Percentiles rank a stretch among this genome's conserved stretches.
Evolutionary conservation across 202 grass and related monocot genomes (phyloP).

Genomic region (Hordeum pubiflorum): DNA sequence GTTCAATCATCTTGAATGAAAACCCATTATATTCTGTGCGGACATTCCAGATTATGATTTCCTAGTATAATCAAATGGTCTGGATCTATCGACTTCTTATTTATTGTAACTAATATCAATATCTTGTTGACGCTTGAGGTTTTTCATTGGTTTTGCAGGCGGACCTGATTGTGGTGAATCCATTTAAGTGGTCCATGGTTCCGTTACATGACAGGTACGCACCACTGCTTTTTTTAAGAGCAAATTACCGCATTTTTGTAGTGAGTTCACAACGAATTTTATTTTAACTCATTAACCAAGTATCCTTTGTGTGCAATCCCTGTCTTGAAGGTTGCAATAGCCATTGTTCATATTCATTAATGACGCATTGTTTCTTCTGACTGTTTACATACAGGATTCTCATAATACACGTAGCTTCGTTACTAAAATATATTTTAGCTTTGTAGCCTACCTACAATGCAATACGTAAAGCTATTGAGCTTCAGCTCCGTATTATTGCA

Average conservation of each 20-base stretch:
- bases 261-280: neutral
- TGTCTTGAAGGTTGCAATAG: neutral
- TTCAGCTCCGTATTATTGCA: neutral
- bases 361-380: neutral
- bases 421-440: neutral
- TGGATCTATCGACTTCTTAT: neutral
- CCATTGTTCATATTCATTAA: neutral
- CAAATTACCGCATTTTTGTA: neutral
- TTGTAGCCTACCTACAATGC: neutral
- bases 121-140: neutral
- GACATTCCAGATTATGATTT: neutral
- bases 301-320: neutral
- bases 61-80: neutral
- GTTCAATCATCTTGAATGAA: constrained; percentile 1
- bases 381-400: neutral
- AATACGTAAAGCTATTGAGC: neutral
- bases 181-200: constrained; percentile 79
- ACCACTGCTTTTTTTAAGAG: neutral
- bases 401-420: neutral
- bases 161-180: constrained; percentile 79
- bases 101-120: neutral
- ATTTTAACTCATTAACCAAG: neutral
- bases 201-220: constrained; percentile 76
- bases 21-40: neutral
- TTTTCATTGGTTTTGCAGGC: constrained; percentile 47